Evolutionary conservation across 352 stramenopile species (phyloP).

Genomic region (Globisporangium rhizosaccharum): DNA sequence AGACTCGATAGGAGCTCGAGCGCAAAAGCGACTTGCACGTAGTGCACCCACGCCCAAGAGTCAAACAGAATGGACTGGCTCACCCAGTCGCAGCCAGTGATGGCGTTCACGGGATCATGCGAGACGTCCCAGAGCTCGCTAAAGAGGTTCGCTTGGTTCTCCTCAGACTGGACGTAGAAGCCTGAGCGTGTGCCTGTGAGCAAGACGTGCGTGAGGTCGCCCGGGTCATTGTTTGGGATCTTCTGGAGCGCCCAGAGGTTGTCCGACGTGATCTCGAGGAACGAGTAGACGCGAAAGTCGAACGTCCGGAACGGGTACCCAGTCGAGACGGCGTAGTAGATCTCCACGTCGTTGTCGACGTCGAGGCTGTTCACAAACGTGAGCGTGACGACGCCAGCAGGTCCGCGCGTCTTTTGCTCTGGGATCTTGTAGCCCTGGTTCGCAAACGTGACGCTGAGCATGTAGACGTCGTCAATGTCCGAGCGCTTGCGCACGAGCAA

Average conservation of each 20-base stretch:
- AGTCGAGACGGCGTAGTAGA: conserved; percentile 21
- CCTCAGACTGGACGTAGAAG: conserved; percentile 30
- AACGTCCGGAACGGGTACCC: conserved; percentile 26
- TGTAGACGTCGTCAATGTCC: conserved; percentile 15
- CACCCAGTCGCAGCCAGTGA: conserved; percentile 26
- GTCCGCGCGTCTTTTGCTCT: conserved; percentile 17
- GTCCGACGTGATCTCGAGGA: conserved; percentile 15
- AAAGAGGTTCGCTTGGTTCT: conserved; percentile 37
- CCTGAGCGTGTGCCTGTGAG: conserved; percentile 21
- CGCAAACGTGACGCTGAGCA: conserved; percentile 27
- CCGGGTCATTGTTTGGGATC: conserved; percentile 9
- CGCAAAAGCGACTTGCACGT: conserved; percentile 36
- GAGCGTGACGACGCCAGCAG: conserved; percentile 20
- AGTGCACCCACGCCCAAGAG: conserved; percentile 43
- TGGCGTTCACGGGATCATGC: conserved; percentile 12
- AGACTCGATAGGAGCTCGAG: conserved; percentile 26
- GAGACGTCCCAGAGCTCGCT: conserved; percentile 28
- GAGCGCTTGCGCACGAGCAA: conserved; percentile 31
- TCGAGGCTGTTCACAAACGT: conserved; percentile 27
- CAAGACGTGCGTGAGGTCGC: not conserved
- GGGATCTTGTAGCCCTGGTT: conserved; percentile 33
- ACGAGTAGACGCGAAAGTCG: conserved; percentile 20
- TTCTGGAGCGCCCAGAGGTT: conserved; percentile 29
- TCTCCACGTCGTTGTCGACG: conserved; percentile 4
- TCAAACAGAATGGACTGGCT: conserved; percentile 23